These are phyloP conservation scores for Bretschneidera sinensis DNA, from an alignment of 345 rosid species.

Conservation along the genomic window DNA sequence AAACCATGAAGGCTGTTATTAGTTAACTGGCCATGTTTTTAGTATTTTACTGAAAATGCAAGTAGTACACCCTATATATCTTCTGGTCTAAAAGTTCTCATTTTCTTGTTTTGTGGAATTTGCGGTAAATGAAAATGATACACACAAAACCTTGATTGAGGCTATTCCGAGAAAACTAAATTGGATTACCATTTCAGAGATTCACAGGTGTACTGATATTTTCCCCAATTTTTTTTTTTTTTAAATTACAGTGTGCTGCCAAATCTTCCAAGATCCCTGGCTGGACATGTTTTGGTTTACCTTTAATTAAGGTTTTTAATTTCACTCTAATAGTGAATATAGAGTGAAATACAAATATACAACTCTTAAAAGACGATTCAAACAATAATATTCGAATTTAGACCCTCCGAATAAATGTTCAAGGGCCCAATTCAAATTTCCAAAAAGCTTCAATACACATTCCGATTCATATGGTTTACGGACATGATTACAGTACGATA, in stretches of 20 bases:
- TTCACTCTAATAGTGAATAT: too few species aligned
- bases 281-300: too few species aligned
- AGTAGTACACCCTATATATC: neutral
- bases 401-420: too few species aligned
- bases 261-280: neutral
- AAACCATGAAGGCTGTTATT: slow-evolving; percentile 8
- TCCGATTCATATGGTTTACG: too few species aligned
- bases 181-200: slow-evolving; percentile 66
- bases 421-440: too few species aligned
- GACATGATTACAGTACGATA: too few species aligned
- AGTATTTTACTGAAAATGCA: slow-evolving; percentile 6
- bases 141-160: slow-evolving; percentile 51
- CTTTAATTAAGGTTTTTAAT: too few species aligned
- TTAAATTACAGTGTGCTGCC: neutral
- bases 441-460: too few species aligned
- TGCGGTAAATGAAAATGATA: slow-evolving; percentile 73
- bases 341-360: too few species aligned
- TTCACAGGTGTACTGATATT: slow-evolving; percentile 51
- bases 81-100: slow-evolving; percentile 15
- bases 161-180: slow-evolving; percentile 71
- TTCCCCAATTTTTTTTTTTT: slow-evolving; percentile 12
- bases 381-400: too few species aligned
- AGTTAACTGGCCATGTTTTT: neutral
- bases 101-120: slow-evolving; percentile 21
- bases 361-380: too few species aligned